Conservation (phyloP, 2,329 filamentous ascomycete species). For the Ilyonectria destructans region DNA sequence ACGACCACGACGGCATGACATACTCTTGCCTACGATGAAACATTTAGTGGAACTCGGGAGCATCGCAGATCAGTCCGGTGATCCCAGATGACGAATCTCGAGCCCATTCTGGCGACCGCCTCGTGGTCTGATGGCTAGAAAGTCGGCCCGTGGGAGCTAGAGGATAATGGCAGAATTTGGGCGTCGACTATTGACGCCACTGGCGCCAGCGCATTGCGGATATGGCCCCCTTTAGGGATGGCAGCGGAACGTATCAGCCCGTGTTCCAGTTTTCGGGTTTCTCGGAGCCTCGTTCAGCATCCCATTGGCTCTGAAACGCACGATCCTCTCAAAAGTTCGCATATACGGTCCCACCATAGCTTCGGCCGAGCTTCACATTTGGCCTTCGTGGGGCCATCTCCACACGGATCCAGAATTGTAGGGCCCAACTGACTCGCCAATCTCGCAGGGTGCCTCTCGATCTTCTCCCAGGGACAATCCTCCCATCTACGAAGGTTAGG, state of each 20-base stretch:
- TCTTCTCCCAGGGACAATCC: conserved; percentile 15
- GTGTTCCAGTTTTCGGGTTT: neutral
- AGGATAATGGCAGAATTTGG: neutral
- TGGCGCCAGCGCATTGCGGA: neutral
- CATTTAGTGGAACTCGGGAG: conserved; percentile 20
- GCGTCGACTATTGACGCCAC: neutral
- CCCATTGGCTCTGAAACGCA: conserved; percentile 13
- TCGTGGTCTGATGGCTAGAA: neutral
- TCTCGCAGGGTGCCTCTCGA: conserved; percentile 10
- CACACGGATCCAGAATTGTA: conserved; percentile 25
- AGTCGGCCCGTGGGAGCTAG: conserved; percentile 2
- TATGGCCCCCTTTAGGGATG: neutral
- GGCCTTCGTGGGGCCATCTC: conserved; percentile 24
- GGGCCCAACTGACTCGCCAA: conserved; percentile 26
- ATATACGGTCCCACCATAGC: conserved; percentile 20
- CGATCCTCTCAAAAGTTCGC: conserved; percentile 6
- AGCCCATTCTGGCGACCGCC: neutral
- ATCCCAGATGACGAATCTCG: conserved; percentile 17
- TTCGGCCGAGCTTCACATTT: conserved; percentile 24
- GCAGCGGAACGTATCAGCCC: neutral
- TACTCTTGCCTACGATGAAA: conserved; percentile 17
- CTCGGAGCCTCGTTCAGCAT: neutral
- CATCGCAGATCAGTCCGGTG: conserved; percentile 1
- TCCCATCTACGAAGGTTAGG: neutral
- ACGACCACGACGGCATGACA: conserved; percentile 26